Conservation (phyloP, 139 green algal genomes). For the Micromonas commoda region DNA sequence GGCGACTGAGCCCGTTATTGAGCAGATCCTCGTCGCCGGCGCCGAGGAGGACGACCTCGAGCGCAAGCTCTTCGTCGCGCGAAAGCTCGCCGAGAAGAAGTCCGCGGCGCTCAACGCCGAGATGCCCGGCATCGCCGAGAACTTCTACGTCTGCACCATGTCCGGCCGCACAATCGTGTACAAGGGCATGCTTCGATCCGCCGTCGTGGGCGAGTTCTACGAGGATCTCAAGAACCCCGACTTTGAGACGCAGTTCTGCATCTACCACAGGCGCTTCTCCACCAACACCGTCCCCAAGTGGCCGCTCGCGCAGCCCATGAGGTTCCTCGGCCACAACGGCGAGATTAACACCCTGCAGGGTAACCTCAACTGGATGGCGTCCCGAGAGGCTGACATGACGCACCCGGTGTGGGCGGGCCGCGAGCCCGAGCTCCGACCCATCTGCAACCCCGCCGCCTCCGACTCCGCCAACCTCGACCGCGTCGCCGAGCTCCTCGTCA, state of each 20-base stretch:
- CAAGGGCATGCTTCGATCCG: slow-evolving; percentile 93
- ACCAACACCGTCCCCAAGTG: slow-evolving; percentile 99
- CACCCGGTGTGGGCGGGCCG: slow-evolving; percentile 81
- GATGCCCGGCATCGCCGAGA: slow-evolving; percentile 36
- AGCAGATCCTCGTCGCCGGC: slow-evolving; percentile 66
- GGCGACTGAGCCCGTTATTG: slow-evolving; percentile 79
- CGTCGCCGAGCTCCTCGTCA: slow-evolving; percentile 73
- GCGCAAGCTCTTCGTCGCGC: slow-evolving; percentile 87
- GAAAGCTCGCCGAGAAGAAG: slow-evolving; percentile 85
- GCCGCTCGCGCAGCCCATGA: slow-evolving; percentile 97
- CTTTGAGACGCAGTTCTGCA: slow-evolving; percentile 82
- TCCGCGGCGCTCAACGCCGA: slow-evolving; percentile 39
- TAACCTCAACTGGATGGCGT: slow-evolving; percentile 98
- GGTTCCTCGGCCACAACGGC: slow-evolving; percentile 98
- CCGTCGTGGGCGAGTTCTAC: slow-evolving; percentile 80
- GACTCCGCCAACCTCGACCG: slow-evolving; percentile 96
- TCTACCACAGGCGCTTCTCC: slow-evolving; percentile 98
- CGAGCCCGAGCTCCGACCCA: slow-evolving; percentile 80
- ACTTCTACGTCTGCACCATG: slow-evolving; percentile 88
- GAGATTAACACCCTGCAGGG: slow-evolving; percentile 99
- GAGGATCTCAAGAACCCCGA: slow-evolving; percentile 77
- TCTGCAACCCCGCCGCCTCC: slow-evolving; percentile 69
- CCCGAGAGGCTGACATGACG: slow-evolving; percentile 74
- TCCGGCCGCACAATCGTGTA: slow-evolving; percentile 90
- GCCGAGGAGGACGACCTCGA: slow-evolving; percentile 76